These are phyloP conservation scores for Aureobasidium subglaciale DNA, from an alignment of 2,329 filamentous ascomycete species.

Conservation along the genomic window DNA sequence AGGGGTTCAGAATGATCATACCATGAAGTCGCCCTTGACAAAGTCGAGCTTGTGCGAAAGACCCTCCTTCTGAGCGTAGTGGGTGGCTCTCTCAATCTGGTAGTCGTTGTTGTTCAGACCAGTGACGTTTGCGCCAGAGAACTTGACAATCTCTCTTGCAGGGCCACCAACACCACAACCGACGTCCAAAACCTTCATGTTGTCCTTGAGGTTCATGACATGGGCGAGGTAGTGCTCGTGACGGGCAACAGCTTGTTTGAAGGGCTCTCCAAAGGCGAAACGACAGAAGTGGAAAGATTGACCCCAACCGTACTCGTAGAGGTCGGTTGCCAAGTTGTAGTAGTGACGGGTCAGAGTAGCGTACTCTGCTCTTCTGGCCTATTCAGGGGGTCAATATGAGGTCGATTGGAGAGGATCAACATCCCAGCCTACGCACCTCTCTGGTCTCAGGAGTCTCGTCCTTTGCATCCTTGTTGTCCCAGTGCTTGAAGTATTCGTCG, in stretches of 20 bases:
- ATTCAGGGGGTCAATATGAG: neutral
- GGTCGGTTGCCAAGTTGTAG: constrained; percentile 29
- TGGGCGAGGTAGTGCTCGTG: constrained; percentile 97
- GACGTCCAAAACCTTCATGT: constrained; percentile 88
- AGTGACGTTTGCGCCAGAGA: constrained; percentile 80
- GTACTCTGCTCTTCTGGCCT: constrained; percentile 67
- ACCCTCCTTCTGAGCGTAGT: constrained; percentile 75
- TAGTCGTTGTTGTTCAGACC: constrained; percentile 99
- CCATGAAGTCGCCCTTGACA: constrained; percentile 96
- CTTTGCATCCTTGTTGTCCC: constrained; percentile 74
- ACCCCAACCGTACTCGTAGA: constrained; percentile 93
- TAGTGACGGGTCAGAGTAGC: constrained; percentile 89
- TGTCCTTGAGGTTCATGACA: constrained; percentile 75
- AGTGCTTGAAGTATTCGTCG: constrained; percentile 94
- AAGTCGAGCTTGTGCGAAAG: constrained; percentile 73
- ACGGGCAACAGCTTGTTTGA: constrained; percentile 84
- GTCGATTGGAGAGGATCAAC: neutral
- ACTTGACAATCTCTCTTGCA: constrained; percentile 92
- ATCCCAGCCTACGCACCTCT: constrained; percentile 41
- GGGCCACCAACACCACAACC: constrained; percentile 96
- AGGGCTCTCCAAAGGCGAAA: constrained; percentile 78
- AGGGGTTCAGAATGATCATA: constrained; percentile 24
- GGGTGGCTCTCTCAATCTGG: constrained; percentile 88
- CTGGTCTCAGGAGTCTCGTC: constrained; percentile 78
- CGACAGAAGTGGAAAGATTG: constrained; percentile 97